Conservation (phyloP, 192 early-diverging fungal genomes). For the Coemansia sp. region DNA sequence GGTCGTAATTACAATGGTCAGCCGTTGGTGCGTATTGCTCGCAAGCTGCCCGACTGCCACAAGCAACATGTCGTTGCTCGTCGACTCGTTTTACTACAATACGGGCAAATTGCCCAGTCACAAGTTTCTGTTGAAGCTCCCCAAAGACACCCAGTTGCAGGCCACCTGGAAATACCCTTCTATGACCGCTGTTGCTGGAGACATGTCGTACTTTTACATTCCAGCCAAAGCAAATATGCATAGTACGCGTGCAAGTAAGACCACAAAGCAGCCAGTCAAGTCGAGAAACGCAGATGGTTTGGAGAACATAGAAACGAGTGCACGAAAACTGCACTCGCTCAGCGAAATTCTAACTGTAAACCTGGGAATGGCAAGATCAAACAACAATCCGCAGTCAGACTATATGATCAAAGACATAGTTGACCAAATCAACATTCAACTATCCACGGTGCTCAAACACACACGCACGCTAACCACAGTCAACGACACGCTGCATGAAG, state of each 20-base stretch:
- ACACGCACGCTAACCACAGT: neutral
- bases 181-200: neutral
- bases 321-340: constrained; percentile 21
- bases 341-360: constrained; percentile 34
- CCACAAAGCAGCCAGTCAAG: too few species aligned
- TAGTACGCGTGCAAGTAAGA: neutral
- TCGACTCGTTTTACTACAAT: constrained; percentile 20
- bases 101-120: constrained; percentile 8
- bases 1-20: constrained; percentile 13
- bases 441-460: constrained; percentile 8
- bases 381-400: constrained; percentile 26
- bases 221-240: neutral
- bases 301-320: constrained; percentile 10
- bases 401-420: constrained; percentile 19
- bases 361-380: constrained; percentile 12
- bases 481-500: neutral
- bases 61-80: constrained; percentile 13
- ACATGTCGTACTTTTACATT: constrained; percentile 1
- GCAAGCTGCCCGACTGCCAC: neutral
- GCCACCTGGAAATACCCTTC: constrained; percentile 22
- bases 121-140: constrained; percentile 12
- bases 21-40: constrained; percentile 27
- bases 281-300: neutral
- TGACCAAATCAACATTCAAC: constrained; percentile 2
- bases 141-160: constrained; percentile 9